Evolutionary conservation across 306 rosid genomes (phyloP), one percentile per base, ranked within the genome.

Genomic region (Biancaea sappan): DNA sequence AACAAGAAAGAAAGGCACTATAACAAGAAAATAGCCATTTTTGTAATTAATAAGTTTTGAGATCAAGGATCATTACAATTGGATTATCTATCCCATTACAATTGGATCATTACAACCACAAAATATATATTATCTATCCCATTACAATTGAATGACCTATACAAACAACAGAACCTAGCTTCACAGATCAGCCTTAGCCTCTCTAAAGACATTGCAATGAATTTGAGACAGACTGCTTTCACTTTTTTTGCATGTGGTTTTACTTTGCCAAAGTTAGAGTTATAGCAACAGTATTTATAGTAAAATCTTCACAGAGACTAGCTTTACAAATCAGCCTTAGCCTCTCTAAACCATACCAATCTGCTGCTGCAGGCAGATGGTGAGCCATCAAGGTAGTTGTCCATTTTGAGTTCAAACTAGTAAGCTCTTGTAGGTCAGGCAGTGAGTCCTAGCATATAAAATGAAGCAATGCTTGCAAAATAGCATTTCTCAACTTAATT

Each of bases 231-330:
- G 6, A 73, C 86, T 19, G 82, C 82, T 81, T 87, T 85, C 78
- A 89, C n/a, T n/a, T n/a, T n/a, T n/a, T n/a, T n/a, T n/a, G 82
- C 73, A 81, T 88, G 77, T 87, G 94, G 68, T 89, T 91, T 76
- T 89, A 90, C 78, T 89, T 92, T 16, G 94, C 94, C 85, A 89
- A 81, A 56, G 94, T 92, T 65, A 89, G 69, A 26, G 94, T 87
- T 51, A 92, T 89, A 32, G 94, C 94, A 52, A 85, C 94, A 28
- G 86, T 87, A 76, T 89, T 87, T 77, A 89, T 89, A 48, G 91
- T 76, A 64, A 89, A 73, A 68, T 67, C 85, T 62, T 83, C 81
- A 14, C 94, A 85, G 31, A 89, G 91, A 80, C 84, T 81, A 62
- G 84, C 81, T 79, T 85, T 90, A 73, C 91, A 89, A 8, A 87